These are phyloP conservation scores for Pistacia vera DNA, from an alignment of 345 rosid genomes.

Conservation along the genomic window DNA sequence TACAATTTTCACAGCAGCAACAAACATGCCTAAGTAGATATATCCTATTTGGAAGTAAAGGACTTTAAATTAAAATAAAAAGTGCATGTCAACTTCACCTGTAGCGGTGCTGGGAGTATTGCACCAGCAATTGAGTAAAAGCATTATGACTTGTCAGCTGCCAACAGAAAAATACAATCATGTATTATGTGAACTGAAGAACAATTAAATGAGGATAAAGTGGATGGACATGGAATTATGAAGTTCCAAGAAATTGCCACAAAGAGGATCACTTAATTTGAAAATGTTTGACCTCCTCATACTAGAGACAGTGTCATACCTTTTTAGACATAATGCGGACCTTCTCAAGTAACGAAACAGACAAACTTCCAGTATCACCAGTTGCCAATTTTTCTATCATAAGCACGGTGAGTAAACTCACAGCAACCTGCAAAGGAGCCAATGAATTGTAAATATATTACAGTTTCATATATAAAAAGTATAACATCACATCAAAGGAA, in stretches of 20 bases:
- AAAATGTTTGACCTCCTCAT: background rate
- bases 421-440: constrained; percentile 63
- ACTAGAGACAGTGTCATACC: constrained; percentile 40
- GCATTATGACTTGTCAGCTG: constrained; percentile 78
- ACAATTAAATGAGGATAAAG: background rate
- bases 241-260: background rate
- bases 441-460: background rate
- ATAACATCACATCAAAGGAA: constrained; percentile 8
- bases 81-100: constrained; percentile 47
- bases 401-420: constrained; percentile 65
- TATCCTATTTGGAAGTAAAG: background rate
- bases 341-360: constrained; percentile 64
- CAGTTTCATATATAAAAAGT: background rate
- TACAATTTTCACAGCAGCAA: background rate
- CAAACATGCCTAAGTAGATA: background rate
- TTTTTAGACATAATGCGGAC: constrained; percentile 43
- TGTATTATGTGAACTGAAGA: constrained; percentile 15
- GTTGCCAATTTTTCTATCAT: constrained; percentile 63
- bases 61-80: constrained; percentile 5
- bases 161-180: constrained; percentile 31
- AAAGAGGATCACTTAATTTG: background rate
- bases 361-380: constrained; percentile 66
- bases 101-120: constrained; percentile 68
- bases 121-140: constrained; percentile 71
- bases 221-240: background rate